These are phyloP conservation scores for Aegilops umbellulata DNA, from an alignment of 176 grass and related monocot genomes.

Conservation along the genomic window DNA sequence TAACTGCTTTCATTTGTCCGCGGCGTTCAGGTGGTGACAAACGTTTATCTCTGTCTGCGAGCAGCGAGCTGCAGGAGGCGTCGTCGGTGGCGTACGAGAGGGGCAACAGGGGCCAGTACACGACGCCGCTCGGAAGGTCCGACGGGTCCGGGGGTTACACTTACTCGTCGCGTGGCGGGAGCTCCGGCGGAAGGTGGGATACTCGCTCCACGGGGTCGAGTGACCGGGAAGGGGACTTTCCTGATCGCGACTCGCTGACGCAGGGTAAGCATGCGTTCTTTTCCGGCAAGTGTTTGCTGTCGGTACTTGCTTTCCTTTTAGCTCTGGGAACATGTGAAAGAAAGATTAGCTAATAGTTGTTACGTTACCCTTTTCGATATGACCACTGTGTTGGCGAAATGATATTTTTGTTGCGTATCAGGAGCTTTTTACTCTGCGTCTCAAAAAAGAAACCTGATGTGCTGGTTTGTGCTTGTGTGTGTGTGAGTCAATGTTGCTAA, in stretches of 20 bases:
- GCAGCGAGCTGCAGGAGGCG: constrained; percentile 64
- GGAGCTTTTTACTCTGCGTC: neutral
- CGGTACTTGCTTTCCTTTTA: neutral
- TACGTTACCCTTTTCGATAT: neutral
- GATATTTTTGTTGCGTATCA: neutral
- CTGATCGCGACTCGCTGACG: constrained; percentile 43
- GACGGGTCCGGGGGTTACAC: constrained; percentile 49
- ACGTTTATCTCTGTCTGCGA: neutral
- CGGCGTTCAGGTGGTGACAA: neutral
- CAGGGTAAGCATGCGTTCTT: constrained; percentile 45
- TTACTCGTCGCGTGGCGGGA: constrained; percentile 45
- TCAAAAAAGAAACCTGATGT: neutral
- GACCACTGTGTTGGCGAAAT: neutral
- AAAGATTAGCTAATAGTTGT: neutral
- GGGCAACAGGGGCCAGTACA: constrained; percentile 48
- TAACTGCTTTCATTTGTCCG: too few species aligned
- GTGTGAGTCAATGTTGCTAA: neutral
- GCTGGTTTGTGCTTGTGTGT: neutral
- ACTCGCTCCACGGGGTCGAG: constrained; percentile 68
- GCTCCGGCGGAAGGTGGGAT: constrained; percentile 71
- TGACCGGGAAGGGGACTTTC: constrained; percentile 57
- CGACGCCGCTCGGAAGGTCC: constrained; percentile 35
- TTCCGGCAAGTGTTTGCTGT: neutral
- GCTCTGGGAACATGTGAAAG: neutral
- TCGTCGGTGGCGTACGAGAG: constrained; percentile 38